Percentiles rank a stretch among this genome's conserved stretches.
These are phyloP conservation scores for Penicillium sp. DNA, from an alignment of 2,329 filamentous ascomycete genomes.

Conservation along the genomic window DNA sequence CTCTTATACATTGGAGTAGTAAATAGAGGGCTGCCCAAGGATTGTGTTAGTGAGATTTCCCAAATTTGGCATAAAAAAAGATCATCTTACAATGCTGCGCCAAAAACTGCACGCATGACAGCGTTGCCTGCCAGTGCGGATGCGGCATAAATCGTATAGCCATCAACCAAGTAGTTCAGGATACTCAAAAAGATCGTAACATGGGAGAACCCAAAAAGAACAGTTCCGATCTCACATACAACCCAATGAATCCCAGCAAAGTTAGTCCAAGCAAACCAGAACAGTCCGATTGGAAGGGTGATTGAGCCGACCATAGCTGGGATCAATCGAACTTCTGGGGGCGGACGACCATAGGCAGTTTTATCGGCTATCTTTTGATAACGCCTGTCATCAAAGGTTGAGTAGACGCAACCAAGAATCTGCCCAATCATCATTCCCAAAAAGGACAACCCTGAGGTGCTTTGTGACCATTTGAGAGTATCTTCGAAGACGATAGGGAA, in stretches of 20 bases:
- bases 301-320: conserved; percentile 17
- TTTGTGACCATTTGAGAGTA: conserved; percentile 44
- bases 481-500: conserved; percentile 51
- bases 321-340: conserved; percentile 14
- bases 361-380: conserved; percentile 1
- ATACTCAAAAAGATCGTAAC: conserved; percentile 17
- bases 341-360: neutral
- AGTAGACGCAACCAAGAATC: conserved; percentile 37
- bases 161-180: conserved; percentile 18
- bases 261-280: conserved; percentile 23
- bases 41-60: neutral
- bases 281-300: conserved; percentile 16
- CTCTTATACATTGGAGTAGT: conserved; percentile 38
- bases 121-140: conserved; percentile 15
- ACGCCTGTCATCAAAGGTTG: conserved; percentile 30
- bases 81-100: conserved; percentile 33
- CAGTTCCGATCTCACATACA: conserved; percentile 9
- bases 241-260: conserved; percentile 15
- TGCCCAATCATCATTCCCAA: conserved; percentile 45
- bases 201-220: conserved; percentile 17
- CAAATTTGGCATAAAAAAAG: neutral
- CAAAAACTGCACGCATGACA: conserved; percentile 36
- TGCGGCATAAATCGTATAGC: conserved; percentile 16
- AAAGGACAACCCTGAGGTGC: conserved; percentile 47
- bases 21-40: conserved; percentile 33